Base-by-base conservation (phyloP, 495 filamentous ascomycete species). In the Platismatia glauca region DNA sequence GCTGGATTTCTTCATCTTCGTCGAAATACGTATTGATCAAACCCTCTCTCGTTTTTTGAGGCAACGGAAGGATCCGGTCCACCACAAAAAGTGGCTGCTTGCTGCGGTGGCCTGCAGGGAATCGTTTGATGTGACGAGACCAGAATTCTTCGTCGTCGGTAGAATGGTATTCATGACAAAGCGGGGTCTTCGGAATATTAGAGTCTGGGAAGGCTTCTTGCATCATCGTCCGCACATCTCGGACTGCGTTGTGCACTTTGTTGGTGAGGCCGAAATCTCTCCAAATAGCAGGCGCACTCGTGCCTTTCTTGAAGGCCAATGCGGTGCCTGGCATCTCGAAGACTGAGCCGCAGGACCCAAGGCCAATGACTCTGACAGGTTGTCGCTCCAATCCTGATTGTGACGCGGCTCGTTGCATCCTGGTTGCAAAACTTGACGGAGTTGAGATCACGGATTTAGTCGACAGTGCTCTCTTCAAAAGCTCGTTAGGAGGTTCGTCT, bases 51-150 rank as follows among this genome's bases (percentile, higher is more conserved):
- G 57, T 46, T 4, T 61, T 22, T 57, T 67, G 68, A 35, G 70
- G 71, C 9, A 73, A 53, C 1, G 71, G 68, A 18, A 73, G 52
- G 29, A 73, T 72, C 0, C 66, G 59, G 31, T 73, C 71, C 53
- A 73, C 66, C 44, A 48, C 53, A 37, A 70, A 69, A 29, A 64
- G 46, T 18, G 62, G 57, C 53, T 61, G 39, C 52, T 31, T 53
- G 27, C 33, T 50, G 27, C 62, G 44, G 55, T 67, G 61, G 13
- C 6, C 27, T 12, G 16, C n/a, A 3, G 65, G 65, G 34, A 67
- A 67, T 11, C 35, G 58, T 1, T 43, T 29, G 18, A 62, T 22
- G 5, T 57, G 29, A 1, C 20, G 20, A 31, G 33, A 43, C 60
- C 62, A 67, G 43, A 55, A 67, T 1, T 65, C 18, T 20, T 61